Percentiles rank a stretch among this genome's conserved stretches.
Conservation (phyloP, 2,329 filamentous ascomycete species). For the Penicillium sp. region DNA sequence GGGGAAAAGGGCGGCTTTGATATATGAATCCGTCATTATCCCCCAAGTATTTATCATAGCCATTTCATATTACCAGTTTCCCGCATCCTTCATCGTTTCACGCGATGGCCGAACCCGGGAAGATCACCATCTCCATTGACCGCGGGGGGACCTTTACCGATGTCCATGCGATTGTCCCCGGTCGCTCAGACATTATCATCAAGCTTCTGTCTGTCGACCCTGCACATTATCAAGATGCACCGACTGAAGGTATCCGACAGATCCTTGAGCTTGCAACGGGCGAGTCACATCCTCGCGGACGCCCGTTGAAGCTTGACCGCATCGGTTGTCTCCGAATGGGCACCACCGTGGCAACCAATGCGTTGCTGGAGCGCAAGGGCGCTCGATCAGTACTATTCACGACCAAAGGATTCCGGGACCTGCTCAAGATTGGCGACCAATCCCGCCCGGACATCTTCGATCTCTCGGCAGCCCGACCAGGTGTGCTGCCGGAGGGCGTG, state of each 20-base stretch:
- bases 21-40: slow-evolving; percentile 8
- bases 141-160: slow-evolving; percentile 44
- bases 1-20: neutral
- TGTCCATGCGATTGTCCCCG: slow-evolving; percentile 38
- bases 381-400: slow-evolving; percentile 84
- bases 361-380: slow-evolving; percentile 82
- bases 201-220: slow-evolving; percentile 43
- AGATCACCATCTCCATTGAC: slow-evolving; percentile 40
- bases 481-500: slow-evolving; percentile 78
- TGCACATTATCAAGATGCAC: slow-evolving; percentile 47
- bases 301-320: slow-evolving; percentile 35
- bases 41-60: neutral
- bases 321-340: slow-evolving; percentile 74
- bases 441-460: slow-evolving; percentile 88
- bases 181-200: slow-evolving; percentile 38
- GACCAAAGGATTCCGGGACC: slow-evolving; percentile 83
- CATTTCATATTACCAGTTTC: neutral
- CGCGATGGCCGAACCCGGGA: slow-evolving; percentile 29
- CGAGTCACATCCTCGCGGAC: slow-evolving; percentile 34
- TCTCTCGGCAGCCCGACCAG: slow-evolving; percentile 78
- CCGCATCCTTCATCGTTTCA: neutral
- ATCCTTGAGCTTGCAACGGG: slow-evolving; percentile 50
- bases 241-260: slow-evolving; percentile 80
- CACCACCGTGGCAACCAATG: slow-evolving; percentile 90
- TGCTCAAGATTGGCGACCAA: slow-evolving; percentile 86